Conservation (phyloP, 768 basidiomycete species). For the Suillus discolor region DNA sequence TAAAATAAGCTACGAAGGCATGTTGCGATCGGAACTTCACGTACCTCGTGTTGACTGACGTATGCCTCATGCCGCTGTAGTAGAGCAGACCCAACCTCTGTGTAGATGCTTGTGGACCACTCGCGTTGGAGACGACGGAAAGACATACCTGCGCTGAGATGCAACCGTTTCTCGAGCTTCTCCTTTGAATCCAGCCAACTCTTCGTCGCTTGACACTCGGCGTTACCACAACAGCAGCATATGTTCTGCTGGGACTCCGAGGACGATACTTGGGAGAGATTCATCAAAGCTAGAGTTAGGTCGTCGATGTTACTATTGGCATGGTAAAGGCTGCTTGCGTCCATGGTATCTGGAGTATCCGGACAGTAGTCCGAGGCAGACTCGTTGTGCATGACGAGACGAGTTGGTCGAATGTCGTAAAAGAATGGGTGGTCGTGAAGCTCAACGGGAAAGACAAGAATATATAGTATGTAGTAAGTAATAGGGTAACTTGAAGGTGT, state of each 20-base stretch:
- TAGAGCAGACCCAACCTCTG: constrained; percentile 90
- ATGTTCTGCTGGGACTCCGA: constrained; percentile 60
- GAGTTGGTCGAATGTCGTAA: constrained; percentile 2
- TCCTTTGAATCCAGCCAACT: constrained; percentile 67
- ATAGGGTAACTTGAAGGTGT: constrained; percentile 11
- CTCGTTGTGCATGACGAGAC: constrained; percentile 25
- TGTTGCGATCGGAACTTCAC: constrained; percentile 23
- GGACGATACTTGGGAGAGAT: constrained; percentile 74
- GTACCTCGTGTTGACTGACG: constrained; percentile 69
- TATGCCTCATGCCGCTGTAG: constrained; percentile 87
- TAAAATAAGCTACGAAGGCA: constrained; percentile 15
- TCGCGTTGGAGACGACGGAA: constrained; percentile 2
- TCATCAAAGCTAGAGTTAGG: constrained; percentile 69
- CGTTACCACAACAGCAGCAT: constrained; percentile 66
- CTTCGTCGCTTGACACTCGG: constrained; percentile 65
- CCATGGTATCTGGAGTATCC: constrained; percentile 51
- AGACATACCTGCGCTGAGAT: constrained; percentile 82
- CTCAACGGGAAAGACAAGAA: not conserved
- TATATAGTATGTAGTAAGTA: constrained; percentile 9
- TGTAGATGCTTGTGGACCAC: constrained; percentile 10
- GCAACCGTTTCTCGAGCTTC: constrained; percentile 74
- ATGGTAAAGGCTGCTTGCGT: constrained; percentile 52
- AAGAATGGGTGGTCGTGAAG: constrained; percentile 4
- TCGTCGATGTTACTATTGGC: constrained; percentile 74
- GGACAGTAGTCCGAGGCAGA: constrained; percentile 35